phyloP scores from a whole-genome alignment of 306 rosid genomes.

The Morella rubra region DNA sequence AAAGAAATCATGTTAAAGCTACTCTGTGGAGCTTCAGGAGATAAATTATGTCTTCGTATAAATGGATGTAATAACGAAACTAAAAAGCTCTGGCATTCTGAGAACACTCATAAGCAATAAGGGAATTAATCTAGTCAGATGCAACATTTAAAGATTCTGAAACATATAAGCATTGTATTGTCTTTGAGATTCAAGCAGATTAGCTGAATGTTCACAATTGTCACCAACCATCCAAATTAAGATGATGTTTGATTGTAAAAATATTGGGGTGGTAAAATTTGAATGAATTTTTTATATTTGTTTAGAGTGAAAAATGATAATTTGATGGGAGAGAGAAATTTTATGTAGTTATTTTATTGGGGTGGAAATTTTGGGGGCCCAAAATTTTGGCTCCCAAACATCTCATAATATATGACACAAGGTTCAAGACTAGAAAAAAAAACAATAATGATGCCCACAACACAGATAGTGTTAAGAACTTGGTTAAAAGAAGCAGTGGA shows the following conservation, averaged over 20 bases:
- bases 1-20: background rate
- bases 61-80: background rate
- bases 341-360: too few species aligned
- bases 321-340: too few species aligned
- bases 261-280: too few species aligned
- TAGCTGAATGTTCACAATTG: background rate
- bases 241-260: too few species aligned
- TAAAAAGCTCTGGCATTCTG: background rate
- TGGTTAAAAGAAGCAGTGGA: too few species aligned
- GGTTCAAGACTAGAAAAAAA: too few species aligned
- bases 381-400: too few species aligned
- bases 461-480: too few species aligned
- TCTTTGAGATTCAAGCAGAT: background rate
- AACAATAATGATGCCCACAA: too few species aligned
- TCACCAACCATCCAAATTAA: background rate
- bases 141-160: background rate
- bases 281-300: too few species aligned
- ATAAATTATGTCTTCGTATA: background rate
- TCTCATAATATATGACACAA: background rate
- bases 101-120: background rate
- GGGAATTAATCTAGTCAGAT: background rate
- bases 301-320: too few species aligned
- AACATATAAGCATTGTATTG: background rate
- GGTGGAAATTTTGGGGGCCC: too few species aligned
- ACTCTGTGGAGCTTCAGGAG: background rate